Conservation (phyloP, 352 stramenopile genomes). For the Pythium aphanidermatum region DNA sequence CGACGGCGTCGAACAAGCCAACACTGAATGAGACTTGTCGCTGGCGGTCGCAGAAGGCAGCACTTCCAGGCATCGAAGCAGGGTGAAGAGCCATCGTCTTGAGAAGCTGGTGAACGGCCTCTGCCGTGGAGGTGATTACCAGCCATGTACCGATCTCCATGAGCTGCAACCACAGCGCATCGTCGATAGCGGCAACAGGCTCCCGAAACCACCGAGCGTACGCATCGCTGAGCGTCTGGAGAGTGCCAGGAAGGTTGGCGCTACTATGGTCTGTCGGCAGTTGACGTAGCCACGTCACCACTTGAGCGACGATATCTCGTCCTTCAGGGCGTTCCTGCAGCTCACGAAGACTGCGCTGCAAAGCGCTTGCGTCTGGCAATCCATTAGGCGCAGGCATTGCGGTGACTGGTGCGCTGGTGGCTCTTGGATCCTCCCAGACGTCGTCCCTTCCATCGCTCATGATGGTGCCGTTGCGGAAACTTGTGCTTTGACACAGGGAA, state of each 20-base stretch:
- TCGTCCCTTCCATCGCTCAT: too few species aligned
- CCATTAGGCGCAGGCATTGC: too few species aligned
- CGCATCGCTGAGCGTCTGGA: background rate
- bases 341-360: too few species aligned
- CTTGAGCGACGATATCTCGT: too few species aligned
- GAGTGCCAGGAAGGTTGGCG: background rate
- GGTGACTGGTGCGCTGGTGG: too few species aligned
- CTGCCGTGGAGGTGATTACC: background rate
- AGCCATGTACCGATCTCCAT: slow-evolving; percentile 10
- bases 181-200: background rate
- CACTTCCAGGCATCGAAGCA: background rate
- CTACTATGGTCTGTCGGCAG: too few species aligned
- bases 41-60: slow-evolving; percentile 9
- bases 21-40: slow-evolving; percentile 2
- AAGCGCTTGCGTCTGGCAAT: too few species aligned
- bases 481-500: too few species aligned
- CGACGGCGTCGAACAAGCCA: background rate
- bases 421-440: too few species aligned
- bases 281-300: background rate
- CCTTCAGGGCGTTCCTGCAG: too few species aligned
- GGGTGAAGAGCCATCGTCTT: background rate
- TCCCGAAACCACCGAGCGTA: slow-evolving; percentile 2
- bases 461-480: too few species aligned
- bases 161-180: slow-evolving; percentile 13
- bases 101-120: too few species aligned